These are phyloP conservation scores for Nyctanthes arbortristis DNA, from an alignment of 257 asterid genomes.

Conservation along the genomic window DNA sequence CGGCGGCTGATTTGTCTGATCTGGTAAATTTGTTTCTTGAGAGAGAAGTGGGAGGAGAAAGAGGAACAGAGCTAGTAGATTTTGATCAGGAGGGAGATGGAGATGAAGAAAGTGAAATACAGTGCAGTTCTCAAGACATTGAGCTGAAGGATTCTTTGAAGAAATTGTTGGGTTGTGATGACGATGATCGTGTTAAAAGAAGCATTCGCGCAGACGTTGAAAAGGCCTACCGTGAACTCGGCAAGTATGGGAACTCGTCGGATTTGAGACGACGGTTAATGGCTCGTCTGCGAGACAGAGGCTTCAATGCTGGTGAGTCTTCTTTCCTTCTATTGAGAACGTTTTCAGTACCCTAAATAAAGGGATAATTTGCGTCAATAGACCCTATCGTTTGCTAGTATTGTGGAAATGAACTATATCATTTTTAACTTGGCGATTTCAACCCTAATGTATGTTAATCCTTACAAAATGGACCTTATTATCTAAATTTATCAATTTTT, in stretches of 20 bases:
- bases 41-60: conserved; percentile 33
- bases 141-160: conserved; percentile 35
- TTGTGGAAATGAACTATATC: too few relatives aligned
- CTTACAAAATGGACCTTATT: too few relatives aligned
- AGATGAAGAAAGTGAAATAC: conserved; percentile 24
- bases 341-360: too few relatives aligned
- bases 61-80: not conserved
- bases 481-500: too few relatives aligned
- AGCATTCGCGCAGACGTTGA: conserved; percentile 32
- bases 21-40: conserved; percentile 74
- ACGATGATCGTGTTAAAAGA: conserved; percentile 16
- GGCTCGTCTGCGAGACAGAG: conserved; percentile 45
- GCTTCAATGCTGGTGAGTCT: conserved; percentile 52
- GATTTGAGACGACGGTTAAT: conserved; percentile 49
- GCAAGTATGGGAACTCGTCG: conserved; percentile 11
- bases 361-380: too few relatives aligned
- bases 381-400: too few relatives aligned
- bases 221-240: conserved; percentile 23
- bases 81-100: conserved; percentile 7
- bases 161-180: conserved; percentile 26
- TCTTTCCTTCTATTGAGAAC: not conserved
- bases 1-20: conserved; percentile 57
- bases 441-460: too few relatives aligned
- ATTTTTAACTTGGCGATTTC: too few relatives aligned
- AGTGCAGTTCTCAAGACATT: conserved; percentile 7